phyloP scores from a whole-genome alignment of 768 basidiomycete species.

The Boletus rubroflammeus region DNA sequence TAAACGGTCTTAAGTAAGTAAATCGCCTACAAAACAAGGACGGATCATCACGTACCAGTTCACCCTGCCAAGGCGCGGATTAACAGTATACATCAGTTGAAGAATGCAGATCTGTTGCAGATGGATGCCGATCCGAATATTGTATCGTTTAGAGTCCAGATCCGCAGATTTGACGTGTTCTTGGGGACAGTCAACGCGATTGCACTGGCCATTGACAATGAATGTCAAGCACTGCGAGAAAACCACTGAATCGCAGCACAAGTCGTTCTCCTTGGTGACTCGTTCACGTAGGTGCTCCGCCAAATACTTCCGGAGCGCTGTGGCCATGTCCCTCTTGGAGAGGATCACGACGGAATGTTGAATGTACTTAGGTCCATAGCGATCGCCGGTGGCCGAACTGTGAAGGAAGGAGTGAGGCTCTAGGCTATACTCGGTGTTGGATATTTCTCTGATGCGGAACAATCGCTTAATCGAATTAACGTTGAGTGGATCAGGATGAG shows the following conservation, averaged over 20 bases:
- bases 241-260: slow-evolving; percentile 27
- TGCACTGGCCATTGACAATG: too few species aligned
- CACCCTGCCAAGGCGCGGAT: not conserved
- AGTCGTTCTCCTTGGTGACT: slow-evolving; percentile 32
- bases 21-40: too few species aligned
- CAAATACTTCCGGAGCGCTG: slow-evolving; percentile 24
- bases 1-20: not conserved
- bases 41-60: not conserved
- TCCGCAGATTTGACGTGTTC: slow-evolving; percentile 32
- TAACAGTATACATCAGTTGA: slow-evolving; percentile 24
- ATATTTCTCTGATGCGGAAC: slow-evolving; percentile 7
- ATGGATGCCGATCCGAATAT: slow-evolving; percentile 39
- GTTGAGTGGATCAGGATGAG: not conserved
- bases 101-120: slow-evolving; percentile 49
- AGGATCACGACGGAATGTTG: slow-evolving; percentile 11
- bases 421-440: slow-evolving; percentile 4
- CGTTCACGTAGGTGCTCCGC: slow-evolving; percentile 23
- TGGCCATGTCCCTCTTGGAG: slow-evolving; percentile 20
- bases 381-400: not conserved
- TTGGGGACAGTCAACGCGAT: too few species aligned
- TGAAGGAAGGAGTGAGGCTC: slow-evolving; percentile 7
- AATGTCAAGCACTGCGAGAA: slow-evolving; percentile 44
- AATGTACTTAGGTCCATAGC: not conserved
- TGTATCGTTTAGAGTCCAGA: slow-evolving; percentile 33
- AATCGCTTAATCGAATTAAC: slow-evolving; percentile 28